Evolutionary conservation across 2,329 filamentous ascomycete genomes (phyloP).

Genomic region (Cladosporium sp.): DNA sequence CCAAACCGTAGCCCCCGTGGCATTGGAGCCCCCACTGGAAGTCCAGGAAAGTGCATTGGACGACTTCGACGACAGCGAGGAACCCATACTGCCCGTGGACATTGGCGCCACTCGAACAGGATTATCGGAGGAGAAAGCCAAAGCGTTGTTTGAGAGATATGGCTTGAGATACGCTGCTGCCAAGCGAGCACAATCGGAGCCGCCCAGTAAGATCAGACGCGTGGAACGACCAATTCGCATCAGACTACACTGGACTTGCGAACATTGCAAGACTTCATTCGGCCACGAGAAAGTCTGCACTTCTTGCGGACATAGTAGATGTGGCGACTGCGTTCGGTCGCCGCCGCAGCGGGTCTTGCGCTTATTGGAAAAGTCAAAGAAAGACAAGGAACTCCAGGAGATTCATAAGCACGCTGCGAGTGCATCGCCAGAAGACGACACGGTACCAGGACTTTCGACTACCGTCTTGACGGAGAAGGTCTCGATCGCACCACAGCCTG

Average conservation of each 20-base stretch:
- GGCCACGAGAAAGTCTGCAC: constrained; percentile 67
- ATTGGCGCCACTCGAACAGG: constrained; percentile 12
- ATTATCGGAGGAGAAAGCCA: constrained; percentile 26
- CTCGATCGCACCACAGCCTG: neutral
- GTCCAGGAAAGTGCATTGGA: constrained; percentile 19
- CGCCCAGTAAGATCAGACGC: constrained; percentile 24
- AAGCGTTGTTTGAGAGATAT: constrained; percentile 39
- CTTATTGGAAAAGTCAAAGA: constrained; percentile 50
- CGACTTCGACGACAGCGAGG: constrained; percentile 16
- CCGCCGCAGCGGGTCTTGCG: constrained; percentile 61
- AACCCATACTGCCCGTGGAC: constrained; percentile 20
- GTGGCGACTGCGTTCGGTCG: constrained; percentile 72
- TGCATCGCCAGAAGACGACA: constrained; percentile 5
- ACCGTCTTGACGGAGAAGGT: neutral
- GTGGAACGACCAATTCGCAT: constrained; percentile 65
- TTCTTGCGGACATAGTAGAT: constrained; percentile 73
- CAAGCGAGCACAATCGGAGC: constrained; percentile 16
- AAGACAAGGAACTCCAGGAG: constrained; percentile 25
- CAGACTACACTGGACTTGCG: constrained; percentile 73
- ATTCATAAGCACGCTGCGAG: neutral
- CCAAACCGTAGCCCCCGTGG: neutral
- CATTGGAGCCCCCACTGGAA: constrained; percentile 14
- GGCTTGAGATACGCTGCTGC: constrained; percentile 31
- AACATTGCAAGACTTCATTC: constrained; percentile 72
- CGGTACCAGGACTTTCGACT: neutral